Evolutionary conservation across 306 rosid species (phyloP).

Genomic region (Quercus ilex): DNA sequence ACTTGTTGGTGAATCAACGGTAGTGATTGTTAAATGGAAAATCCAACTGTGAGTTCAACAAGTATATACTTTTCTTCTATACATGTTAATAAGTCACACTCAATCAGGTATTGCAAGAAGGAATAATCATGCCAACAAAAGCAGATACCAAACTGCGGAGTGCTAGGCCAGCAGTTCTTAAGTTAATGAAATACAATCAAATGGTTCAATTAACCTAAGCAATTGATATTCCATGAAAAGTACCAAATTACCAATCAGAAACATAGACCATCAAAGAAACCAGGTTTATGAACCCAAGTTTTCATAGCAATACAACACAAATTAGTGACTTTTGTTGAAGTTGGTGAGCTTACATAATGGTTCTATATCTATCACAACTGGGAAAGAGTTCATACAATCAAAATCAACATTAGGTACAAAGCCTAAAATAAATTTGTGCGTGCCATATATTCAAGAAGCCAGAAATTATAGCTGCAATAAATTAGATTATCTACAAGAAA

Average conservation of each 20-base stretch:
- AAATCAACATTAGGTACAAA: neutral
- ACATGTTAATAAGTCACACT: neutral
- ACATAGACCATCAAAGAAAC: neutral
- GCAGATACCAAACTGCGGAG: neutral
- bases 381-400: neutral
- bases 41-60: neutral
- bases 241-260: neutral
- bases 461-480: too few species aligned
- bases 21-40: neutral
- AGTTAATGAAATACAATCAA: neutral
- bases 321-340: neutral
- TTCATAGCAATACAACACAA: neutral
- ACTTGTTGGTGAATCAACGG: neutral
- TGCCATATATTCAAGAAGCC: too few species aligned
- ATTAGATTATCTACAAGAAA: too few species aligned
- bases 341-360: neutral
- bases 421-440: too few species aligned
- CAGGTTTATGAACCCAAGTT: neutral
- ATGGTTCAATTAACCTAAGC: neutral
- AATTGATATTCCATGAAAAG: neutral
- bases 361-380: neutral
- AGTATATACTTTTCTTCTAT: neutral
- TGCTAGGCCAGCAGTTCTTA: too few species aligned
- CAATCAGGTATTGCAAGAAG: neutral
- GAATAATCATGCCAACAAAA: neutral